phyloP scores from a whole-genome alignment of 208 protist genomes.

The Crithidia acanthocephali region DNA sequence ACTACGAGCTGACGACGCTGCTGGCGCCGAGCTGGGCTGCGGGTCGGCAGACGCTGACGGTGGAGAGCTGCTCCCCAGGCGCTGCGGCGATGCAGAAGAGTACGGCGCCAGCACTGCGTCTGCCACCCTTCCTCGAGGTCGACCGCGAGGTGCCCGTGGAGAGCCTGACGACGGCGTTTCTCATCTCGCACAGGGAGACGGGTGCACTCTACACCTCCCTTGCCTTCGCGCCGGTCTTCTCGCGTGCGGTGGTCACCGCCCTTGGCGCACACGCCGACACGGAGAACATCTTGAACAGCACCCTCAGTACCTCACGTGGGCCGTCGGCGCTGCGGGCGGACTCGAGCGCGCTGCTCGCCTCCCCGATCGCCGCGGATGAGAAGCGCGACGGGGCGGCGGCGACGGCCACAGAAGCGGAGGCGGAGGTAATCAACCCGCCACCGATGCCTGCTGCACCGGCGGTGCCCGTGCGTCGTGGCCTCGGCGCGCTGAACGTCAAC shows the following conservation, averaged over 20 bases:
- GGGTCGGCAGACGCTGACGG: slow-evolving; percentile 62
- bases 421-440: neutral
- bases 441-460: neutral
- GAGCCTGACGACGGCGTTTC: slow-evolving; percentile 54
- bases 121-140: slow-evolving; percentile 70
- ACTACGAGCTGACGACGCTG: slow-evolving; percentile 74
- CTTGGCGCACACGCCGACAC: slow-evolving; percentile 49
- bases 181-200: slow-evolving; percentile 70
- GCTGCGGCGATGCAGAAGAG: neutral
- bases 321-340: slow-evolving; percentile 20
- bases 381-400: neutral
- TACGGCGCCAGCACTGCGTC: slow-evolving; percentile 18
- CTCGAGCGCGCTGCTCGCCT: slow-evolving; percentile 1
- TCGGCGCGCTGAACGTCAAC: slow-evolving; percentile 25
- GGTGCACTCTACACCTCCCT: slow-evolving; percentile 80
- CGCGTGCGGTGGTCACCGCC: slow-evolving; percentile 35
- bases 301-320: slow-evolving; percentile 29
- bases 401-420: neutral
- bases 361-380: neutral
- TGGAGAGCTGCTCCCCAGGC: slow-evolving; percentile 40
- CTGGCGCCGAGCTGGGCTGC: slow-evolving; percentile 58
- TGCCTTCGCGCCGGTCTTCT: slow-evolving; percentile 74
- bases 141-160: slow-evolving; percentile 79
- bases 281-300: slow-evolving; percentile 50
- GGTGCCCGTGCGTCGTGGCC: slow-evolving; percentile 16